Base-by-base conservation (phyloP, 2,329 filamentous ascomycete species). In the Zasmidium angulare region DNA sequence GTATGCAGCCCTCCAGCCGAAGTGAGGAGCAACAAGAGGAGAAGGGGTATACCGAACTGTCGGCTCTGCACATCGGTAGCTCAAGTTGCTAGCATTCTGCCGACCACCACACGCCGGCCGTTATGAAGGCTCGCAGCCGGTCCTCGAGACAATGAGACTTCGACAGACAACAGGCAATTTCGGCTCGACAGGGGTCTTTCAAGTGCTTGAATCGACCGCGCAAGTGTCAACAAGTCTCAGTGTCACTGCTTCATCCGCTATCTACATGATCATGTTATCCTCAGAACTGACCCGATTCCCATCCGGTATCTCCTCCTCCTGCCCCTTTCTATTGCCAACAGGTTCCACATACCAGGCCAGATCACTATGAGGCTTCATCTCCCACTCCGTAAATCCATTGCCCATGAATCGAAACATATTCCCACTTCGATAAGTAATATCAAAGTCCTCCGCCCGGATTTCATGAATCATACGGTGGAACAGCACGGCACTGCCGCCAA, bases 401-500 rank as follows among this genome's bases (percentile, higher is more conserved):
- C 79, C 80, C 77, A 82, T 75, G 62, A 81, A 81, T 24, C 74
- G 59, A 63, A 78, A 82, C n/a, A 73, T 69, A 65, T 82, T 82
- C n/a, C 64, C 58, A 12, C 71, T 76, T 50, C 72, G 70, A 63
- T 82, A 81, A 50, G 67, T 69, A 46, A 82, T 75, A 2, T 81
- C 74, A 61, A 81, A 82, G 62, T 83, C 79, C 64, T 83, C 80
- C 0, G 73, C 72, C 7, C 81, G 71, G 14, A 82, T 74, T 2
- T 75, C 70, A 6, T 71, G 64, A n/a, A 73, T 66, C 69, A 71
- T 70, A 52, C 69, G 64, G 19, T 69, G 63, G 50, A 66, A 72
- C 1, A 52, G 53, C 20, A 71, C 61, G 1, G 63, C 63, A 50
- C 63, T 68, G 0, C 71, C 71, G 2, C 68, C 68, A 60, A 63